Evolutionary conservation across 345 rosid species (phyloP).

Genomic region (Firmiana major): DNA sequence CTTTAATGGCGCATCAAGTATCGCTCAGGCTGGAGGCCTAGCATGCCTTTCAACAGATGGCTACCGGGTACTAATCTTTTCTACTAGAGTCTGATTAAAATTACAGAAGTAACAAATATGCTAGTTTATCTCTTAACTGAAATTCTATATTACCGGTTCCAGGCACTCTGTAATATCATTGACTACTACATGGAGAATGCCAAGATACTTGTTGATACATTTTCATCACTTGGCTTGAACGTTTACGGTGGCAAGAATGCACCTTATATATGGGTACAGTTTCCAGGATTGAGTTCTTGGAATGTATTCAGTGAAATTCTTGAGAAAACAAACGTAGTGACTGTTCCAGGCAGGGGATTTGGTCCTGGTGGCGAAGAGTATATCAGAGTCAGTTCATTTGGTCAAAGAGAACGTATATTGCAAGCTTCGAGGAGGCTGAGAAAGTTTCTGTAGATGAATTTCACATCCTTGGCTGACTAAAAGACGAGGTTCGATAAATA

Average conservation of each 20-base stretch:
- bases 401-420: conserved; percentile 39
- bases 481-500: too few species aligned
- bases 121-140: not conserved
- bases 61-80: conserved; percentile 51
- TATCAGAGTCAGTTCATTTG: conserved; percentile 67
- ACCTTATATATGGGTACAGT: conserved; percentile 72
- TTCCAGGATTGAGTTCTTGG: conserved; percentile 65
- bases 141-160: not conserved
- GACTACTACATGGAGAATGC: conserved; percentile 64
- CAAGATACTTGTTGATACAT: conserved; percentile 44
- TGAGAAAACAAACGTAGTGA: conserved; percentile 59
- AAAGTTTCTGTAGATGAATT: not conserved
- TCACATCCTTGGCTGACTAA: not conserved
- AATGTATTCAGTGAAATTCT: conserved; percentile 63
- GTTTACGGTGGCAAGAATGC: conserved; percentile 73
- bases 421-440: conserved; percentile 65
- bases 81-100: too few species aligned
- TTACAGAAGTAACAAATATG: not conserved
- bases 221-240: conserved; percentile 41
- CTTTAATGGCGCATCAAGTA: conserved; percentile 83
- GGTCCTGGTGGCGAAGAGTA: conserved; percentile 80
- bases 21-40: conserved; percentile 71
- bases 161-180: conserved; percentile 36
- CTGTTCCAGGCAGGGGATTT: conserved; percentile 72
- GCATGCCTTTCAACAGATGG: conserved; percentile 69